Base-by-base conservation (phyloP, 2,329 filamentous ascomycete species). In the Kalmusia sp. region DNA sequence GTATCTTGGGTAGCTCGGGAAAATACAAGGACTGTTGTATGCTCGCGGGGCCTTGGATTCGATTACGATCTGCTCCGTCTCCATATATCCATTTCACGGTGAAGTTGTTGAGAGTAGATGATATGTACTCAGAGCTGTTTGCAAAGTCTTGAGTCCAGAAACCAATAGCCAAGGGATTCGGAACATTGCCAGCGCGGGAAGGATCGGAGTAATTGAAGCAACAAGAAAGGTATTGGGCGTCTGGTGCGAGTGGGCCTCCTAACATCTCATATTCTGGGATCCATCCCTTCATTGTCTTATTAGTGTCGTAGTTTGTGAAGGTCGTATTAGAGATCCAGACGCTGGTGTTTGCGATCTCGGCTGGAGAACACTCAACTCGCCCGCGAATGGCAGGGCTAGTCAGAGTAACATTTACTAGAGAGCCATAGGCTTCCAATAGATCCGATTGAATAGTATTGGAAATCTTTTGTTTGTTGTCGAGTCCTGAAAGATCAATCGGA, bases 1-100 rank as follows among this genome's bases (percentile, higher is more conserved):
- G 46, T 14, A 60, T 48, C 2, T 33, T 38, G 19, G 62, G 62
- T 1, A 43, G 11, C 43, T 54, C 15, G 22, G 40, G 14, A 46
- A 59, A 52, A 11, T 49, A 35, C 3, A 52, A 24, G 11, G 25
- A 19, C 11, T 22, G n/a, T n/a, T n/a, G n/a, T n/a, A n/a, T n/a
- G n/a, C n/a, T n/a, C n/a, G n/a, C n/a, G n/a, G n/a, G n/a, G n/a
- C n/a, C n/a, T n/a, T n/a, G n/a, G n/a, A n/a, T 35, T 15, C 14
- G 21, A n/a, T 31, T 22, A 15, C 25, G 17, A n/a, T 24, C n/a
- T 4, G 37, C 45, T 14, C 50, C 44, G 45, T 55, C 34, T 38
- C 55, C 55, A 15, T 47, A 27, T 6, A 58, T 40, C 44, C 43
- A 61, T 44, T 55, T 61, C 2, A 52, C 43, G 1, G 51, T 61